Conservation (phyloP, 169 alveolate genomes). For the Neospora caninum region DNA sequence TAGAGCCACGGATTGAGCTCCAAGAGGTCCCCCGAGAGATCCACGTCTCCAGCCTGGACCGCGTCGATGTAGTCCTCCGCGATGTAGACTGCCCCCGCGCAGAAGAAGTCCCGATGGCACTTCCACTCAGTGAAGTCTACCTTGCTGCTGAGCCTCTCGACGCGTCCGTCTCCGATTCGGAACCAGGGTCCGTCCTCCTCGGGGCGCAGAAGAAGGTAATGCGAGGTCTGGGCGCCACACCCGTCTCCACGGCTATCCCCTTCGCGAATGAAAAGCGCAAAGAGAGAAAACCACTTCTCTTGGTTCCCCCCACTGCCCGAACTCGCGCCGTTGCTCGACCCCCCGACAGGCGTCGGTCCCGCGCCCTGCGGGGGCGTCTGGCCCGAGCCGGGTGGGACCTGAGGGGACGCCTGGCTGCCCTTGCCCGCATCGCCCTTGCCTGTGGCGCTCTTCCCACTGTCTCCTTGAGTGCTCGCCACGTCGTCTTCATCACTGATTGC, state of each 20-base stretch:
- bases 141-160: constrained; percentile 80
- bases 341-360: background rate
- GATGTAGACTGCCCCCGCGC: constrained; percentile 88
- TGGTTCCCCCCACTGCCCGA: constrained; percentile 43
- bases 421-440: background rate
- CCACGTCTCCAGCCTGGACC: constrained; percentile 83
- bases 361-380: background rate
- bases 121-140: constrained; percentile 92
- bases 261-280: constrained; percentile 81
- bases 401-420: background rate
- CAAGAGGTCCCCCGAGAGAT: constrained; percentile 77
- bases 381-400: background rate
- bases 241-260: constrained; percentile 77
- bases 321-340: background rate
- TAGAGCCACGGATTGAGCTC: constrained; percentile 79
- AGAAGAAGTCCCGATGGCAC: constrained; percentile 90
- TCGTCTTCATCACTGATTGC: constrained; percentile 36
- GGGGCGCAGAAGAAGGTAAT: constrained; percentile 85
- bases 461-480: constrained; percentile 57
- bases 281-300: constrained; percentile 85
- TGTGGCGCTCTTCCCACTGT: background rate
- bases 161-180: constrained; percentile 84
- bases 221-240: constrained; percentile 60
- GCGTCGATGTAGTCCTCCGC: constrained; percentile 90
- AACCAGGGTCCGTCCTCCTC: constrained; percentile 92